These are phyloP conservation scores for Capsella bursapastoris DNA, from an alignment of 345 rosid species.

Conservation along the genomic window DNA sequence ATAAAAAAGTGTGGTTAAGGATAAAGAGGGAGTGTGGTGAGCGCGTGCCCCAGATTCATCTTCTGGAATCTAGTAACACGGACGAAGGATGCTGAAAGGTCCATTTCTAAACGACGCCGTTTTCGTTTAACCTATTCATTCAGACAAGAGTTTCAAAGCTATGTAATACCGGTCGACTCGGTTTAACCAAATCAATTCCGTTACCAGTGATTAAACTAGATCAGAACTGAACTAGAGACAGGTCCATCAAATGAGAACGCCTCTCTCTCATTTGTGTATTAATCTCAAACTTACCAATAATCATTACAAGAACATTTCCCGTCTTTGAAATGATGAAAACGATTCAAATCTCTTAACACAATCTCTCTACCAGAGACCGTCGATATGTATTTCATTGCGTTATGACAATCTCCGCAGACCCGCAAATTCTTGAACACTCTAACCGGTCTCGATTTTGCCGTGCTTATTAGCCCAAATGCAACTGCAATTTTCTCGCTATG, in stretches of 20 bases:
- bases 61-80: slow-evolving; percentile 10
- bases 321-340: slow-evolving; percentile 77
- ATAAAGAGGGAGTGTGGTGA: slow-evolving; percentile 43
- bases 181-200: slow-evolving; percentile 15
- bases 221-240: no score
- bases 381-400: slow-evolving; percentile 68
- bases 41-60: slow-evolving; percentile 41
- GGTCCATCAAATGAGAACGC: no score
- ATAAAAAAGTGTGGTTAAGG: slow-evolving; percentile 27
- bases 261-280: neutral
- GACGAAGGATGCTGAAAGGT: neutral
- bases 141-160: neutral
- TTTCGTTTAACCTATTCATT: neutral
- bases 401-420: slow-evolving; percentile 76
- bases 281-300: slow-evolving; percentile 57
- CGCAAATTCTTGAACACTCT: slow-evolving; percentile 76
- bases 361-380: slow-evolving; percentile 60
- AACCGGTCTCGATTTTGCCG: slow-evolving; percentile 54
- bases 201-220: no score
- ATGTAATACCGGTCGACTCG: neutral
- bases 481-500: slow-evolving; percentile 87
- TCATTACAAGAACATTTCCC: slow-evolving; percentile 85
- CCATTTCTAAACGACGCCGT: neutral
- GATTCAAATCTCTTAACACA: slow-evolving; percentile 71
- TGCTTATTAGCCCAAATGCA: slow-evolving; percentile 69